These are phyloP conservation scores for Lasiodiplodia citricola DNA, from an alignment of 2,329 filamentous ascomycete genomes.

Conservation along the genomic window DNA sequence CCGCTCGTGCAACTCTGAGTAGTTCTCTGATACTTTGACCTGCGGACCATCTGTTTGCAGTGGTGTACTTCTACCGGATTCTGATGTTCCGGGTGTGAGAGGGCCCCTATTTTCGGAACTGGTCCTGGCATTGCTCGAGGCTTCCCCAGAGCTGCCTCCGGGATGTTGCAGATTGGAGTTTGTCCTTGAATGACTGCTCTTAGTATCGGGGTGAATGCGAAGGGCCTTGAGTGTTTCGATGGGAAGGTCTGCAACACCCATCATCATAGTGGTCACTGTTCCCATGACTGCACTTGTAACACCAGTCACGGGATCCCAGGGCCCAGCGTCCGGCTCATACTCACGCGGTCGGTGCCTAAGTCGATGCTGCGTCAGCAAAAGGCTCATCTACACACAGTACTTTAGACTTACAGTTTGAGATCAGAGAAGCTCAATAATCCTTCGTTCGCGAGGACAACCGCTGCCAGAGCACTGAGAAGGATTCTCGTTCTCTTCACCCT, in stretches of 20 bases:
- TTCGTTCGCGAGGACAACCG: slow-evolving; percentile 44
- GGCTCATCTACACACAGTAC: slow-evolving; percentile 26
- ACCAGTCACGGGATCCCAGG: slow-evolving; percentile 47
- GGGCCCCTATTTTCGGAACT: slow-evolving; percentile 2
- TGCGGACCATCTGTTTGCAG: background rate
- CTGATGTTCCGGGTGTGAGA: slow-evolving; percentile 7
- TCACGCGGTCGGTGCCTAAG: slow-evolving; percentile 44
- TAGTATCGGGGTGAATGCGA: slow-evolving; percentile 49
- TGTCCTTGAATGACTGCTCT: background rate
- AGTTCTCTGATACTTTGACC: slow-evolving; percentile 1
- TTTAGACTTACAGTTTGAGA: slow-evolving; percentile 42
- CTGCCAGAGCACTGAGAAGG: slow-evolving; percentile 44
- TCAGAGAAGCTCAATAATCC: slow-evolving; percentile 44
- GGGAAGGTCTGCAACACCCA: slow-evolving; percentile 79
- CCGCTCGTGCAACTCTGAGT: slow-evolving; percentile 3
- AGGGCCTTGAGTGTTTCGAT: slow-evolving; percentile 58
- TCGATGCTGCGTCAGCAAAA: background rate
- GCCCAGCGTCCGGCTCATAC: slow-evolving; percentile 46
- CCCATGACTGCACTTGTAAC: slow-evolving; percentile 79
- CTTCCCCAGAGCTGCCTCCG: background rate
- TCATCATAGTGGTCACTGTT: slow-evolving; percentile 79
- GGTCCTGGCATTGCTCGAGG: background rate
- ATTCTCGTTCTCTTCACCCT: slow-evolving; percentile 45
- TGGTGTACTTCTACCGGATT: slow-evolving; percentile 4
- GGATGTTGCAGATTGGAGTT: background rate